Percentiles rank a stretch among this genome's conserved stretches.
These are phyloP conservation scores for Colletotrichum zoysiae DNA, from an alignment of 2,329 filamentous ascomycete genomes.

Conservation along the genomic window DNA sequence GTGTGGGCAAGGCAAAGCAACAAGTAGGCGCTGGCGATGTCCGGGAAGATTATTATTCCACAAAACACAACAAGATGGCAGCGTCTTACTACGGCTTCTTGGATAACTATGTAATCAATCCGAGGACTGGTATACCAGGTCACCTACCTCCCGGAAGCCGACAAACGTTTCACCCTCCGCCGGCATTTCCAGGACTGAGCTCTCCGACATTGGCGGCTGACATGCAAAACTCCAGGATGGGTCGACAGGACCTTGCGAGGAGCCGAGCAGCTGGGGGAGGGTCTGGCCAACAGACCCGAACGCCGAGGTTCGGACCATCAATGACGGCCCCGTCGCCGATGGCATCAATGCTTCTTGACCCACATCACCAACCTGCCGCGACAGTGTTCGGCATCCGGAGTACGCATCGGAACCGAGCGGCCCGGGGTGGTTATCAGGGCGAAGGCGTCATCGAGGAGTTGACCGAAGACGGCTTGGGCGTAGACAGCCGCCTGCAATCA, in stretches of 20 bases:
- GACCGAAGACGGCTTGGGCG: conserved; percentile 59
- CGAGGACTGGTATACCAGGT: conserved; percentile 74
- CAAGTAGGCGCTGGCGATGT: conserved; percentile 66
- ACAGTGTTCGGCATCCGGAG: conserved; percentile 61
- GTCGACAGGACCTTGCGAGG: conserved; percentile 59
- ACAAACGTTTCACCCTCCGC: conserved; percentile 79
- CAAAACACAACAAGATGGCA: conserved; percentile 98
- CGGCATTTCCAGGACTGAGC: conserved; percentile 78
- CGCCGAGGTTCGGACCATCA: conserved; percentile 59
- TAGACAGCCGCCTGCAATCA: conserved; percentile 56
- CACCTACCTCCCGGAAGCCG: conserved; percentile 67
- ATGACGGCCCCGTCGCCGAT: conserved; percentile 72
- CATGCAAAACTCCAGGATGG: conserved; percentile 64
- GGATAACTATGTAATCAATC: conserved; percentile 87
- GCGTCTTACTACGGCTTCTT: conserved; percentile 95
- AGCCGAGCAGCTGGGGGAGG: conserved; percentile 54
- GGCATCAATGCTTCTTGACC: conserved; percentile 80
- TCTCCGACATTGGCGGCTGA: conserved; percentile 71
- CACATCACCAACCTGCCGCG: conserved; percentile 77
- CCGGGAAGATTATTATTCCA: conserved; percentile 92
- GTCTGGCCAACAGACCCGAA: conserved; percentile 52
- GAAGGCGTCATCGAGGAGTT: conserved; percentile 70
- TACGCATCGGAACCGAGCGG: conserved; percentile 59
- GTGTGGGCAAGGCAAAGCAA: conserved; percentile 62
- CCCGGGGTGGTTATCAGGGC: conserved; percentile 60